Conservation (phyloP, 306 rosid genomes). For the Pterocarpus santalinus region DNA sequence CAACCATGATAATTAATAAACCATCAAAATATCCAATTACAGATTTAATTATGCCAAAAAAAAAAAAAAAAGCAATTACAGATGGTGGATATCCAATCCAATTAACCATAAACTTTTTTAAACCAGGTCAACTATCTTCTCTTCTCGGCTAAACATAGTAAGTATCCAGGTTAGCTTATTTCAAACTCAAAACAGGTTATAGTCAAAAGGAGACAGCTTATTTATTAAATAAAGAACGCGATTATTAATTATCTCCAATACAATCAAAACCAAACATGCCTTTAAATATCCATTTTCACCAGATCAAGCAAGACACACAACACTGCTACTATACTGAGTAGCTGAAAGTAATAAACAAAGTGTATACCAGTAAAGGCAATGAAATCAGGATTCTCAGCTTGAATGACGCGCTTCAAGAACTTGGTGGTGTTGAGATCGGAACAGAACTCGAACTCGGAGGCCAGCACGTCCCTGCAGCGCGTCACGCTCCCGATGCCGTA, state of each 20-base stretch:
- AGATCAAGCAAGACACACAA: background rate
- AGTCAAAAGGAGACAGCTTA: background rate
- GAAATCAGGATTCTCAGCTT: slow-evolving; percentile 79
- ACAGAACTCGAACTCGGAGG: slow-evolving; percentile 70
- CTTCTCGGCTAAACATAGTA: background rate
- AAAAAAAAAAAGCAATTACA: background rate
- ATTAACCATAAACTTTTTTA: background rate
- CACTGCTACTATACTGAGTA: too few relatives aligned
- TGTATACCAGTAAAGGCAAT: slow-evolving; percentile 83
- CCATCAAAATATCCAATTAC: background rate
- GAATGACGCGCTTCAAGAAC: slow-evolving; percentile 67
- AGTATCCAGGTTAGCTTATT: background rate
- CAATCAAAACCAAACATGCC: background rate
- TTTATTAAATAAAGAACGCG: too few relatives aligned
- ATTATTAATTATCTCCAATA: background rate
- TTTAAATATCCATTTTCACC: background rate
- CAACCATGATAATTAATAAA: slow-evolving; percentile 7
- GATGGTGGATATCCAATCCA: background rate
- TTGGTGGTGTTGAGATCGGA: slow-evolving; percentile 88
- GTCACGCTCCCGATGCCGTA: slow-evolving; percentile 67
- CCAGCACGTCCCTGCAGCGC: slow-evolving; percentile 79
- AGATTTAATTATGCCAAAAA: too few relatives aligned
- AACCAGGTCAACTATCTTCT: background rate
- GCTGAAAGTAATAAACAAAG: background rate
- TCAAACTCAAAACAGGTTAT: background rate